A percentile compares a stretch with the other conserved stretches of the same genome.
Conservation (phyloP, 2,329 filamentous ascomycete genomes). For the Uncinocarpus reesii region DNA sequence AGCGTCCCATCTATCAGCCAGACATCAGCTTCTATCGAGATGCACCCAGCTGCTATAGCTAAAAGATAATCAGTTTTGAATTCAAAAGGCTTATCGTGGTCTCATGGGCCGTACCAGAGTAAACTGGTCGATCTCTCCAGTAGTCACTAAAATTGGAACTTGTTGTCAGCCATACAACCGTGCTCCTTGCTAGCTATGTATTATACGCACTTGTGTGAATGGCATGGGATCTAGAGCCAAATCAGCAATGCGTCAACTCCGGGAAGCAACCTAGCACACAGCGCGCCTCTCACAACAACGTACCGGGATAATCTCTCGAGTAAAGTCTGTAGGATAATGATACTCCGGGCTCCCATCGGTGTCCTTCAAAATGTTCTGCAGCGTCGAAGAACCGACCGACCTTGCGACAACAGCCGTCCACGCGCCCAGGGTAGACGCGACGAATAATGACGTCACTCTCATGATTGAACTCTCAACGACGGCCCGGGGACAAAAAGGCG, state of each 20-base stretch:
- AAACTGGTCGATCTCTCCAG: constrained; percentile 39
- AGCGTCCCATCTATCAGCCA: constrained; percentile 49
- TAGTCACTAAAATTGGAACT: constrained; percentile 46
- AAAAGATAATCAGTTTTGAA: constrained; percentile 18
- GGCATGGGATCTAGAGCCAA: constrained; percentile 33
- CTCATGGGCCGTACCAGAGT: constrained; percentile 27
- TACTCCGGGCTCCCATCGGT: constrained; percentile 45
- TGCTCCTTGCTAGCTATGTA: constrained; percentile 26
- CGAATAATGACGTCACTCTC: constrained; percentile 6
- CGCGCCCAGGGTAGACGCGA: neutral
- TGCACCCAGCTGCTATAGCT: constrained; percentile 48
- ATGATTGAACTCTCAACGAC: constrained; percentile 2
- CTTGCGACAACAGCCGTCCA: neutral
- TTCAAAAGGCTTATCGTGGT: constrained; percentile 10
- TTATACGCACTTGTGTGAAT: constrained; percentile 38
- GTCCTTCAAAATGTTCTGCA: constrained; percentile 48
- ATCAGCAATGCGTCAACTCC: neutral
- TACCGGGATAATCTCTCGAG: constrained; percentile 49
- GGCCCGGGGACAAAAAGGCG: no score
- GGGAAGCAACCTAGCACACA: neutral
- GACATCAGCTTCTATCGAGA: constrained; percentile 51
- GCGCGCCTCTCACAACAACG: constrained; percentile 18
- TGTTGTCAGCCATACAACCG: neutral
- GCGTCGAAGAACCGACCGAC: constrained; percentile 20
- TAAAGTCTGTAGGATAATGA: constrained; percentile 52